A percentile compares a stretch with the other conserved stretches of the same genome.
phyloP scores from a whole-genome alignment of 108 stramenopile species.

The Discostella stelligeroides region DNA sequence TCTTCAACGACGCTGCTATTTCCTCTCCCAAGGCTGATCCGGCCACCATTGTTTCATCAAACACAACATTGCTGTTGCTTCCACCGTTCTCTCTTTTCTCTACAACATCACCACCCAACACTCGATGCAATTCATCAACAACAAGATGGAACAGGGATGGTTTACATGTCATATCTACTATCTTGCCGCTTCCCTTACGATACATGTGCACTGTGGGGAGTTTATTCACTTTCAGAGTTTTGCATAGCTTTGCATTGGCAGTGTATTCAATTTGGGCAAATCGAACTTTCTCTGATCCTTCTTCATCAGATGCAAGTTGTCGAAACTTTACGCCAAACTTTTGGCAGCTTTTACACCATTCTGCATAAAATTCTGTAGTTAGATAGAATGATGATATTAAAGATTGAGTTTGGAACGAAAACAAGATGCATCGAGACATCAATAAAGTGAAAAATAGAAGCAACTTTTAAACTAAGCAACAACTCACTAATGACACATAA shows the following conservation, averaged over 20 bases:
- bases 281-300: slow-evolving; percentile 48
- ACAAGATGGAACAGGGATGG: slow-evolving; percentile 46
- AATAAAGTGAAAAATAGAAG: slow-evolving; percentile 12
- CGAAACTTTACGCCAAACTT: slow-evolving; percentile 58
- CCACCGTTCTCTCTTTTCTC: not conserved
- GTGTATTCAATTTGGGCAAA: slow-evolving; percentile 70
- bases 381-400: too few species aligned
- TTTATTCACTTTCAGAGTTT: slow-evolving; percentile 60
- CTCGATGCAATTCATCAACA: slow-evolving; percentile 40
- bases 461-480: slow-evolving; percentile 3
- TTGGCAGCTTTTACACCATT: slow-evolving; percentile 73
- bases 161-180: slow-evolving; percentile 37
- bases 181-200: slow-evolving; percentile 30
- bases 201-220: slow-evolving; percentile 69
- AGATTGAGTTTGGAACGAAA: too few species aligned
- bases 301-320: slow-evolving; percentile 48
- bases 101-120: slow-evolving; percentile 22
- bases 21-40: slow-evolving; percentile 30
- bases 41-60: slow-evolving; percentile 35
- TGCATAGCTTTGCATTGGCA: slow-evolving; percentile 53
- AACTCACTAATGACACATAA: slow-evolving; percentile 66
- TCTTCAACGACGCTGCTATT: slow-evolving; percentile 24
- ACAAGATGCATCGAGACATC: too few species aligned
- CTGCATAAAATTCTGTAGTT: slow-evolving; percentile 52
- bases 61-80: slow-evolving; percentile 10